Conservation (phyloP, 345 rosid genomes). For the Eucalyptus rudis region DNA sequence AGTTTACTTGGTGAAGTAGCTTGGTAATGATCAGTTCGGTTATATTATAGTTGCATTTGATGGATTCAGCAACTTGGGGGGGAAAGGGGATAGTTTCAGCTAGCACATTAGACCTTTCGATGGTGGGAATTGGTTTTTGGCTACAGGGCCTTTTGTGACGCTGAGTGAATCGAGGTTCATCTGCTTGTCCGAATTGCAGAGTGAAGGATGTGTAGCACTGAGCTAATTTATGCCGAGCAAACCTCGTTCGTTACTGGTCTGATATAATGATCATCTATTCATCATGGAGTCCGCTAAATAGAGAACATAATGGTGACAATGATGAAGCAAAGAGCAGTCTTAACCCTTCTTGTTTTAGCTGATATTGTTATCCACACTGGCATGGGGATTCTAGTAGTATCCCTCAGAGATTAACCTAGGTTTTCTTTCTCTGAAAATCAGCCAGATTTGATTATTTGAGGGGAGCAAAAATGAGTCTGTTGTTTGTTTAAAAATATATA, state of each 20-base stretch:
- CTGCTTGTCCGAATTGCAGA: neutral
- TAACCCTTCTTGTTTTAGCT: neutral
- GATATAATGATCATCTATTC: neutral
- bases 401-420: neutral
- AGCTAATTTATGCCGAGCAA: neutral
- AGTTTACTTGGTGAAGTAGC: neutral
- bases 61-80: neutral
- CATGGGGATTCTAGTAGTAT: neutral
- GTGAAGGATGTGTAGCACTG: neutral
- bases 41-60: neutral
- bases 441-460: neutral
- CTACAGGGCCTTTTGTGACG: neutral
- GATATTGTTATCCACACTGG: neutral
- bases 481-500: neutral
- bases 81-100: neutral
- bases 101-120: neutral
- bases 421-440: neutral
- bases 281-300: neutral
- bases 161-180: neutral
- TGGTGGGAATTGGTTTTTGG: neutral
- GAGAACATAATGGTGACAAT: neutral
- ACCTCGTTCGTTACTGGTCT: neutral
- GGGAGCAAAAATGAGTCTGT: neutral
- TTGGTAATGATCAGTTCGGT: neutral
- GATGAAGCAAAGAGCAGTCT: neutral